Percentiles rank a stretch among this genome's conserved stretches.
Evolutionary conservation across 352 stramenopile species (phyloP).

Genomic region (Pythium chondricola): DNA sequence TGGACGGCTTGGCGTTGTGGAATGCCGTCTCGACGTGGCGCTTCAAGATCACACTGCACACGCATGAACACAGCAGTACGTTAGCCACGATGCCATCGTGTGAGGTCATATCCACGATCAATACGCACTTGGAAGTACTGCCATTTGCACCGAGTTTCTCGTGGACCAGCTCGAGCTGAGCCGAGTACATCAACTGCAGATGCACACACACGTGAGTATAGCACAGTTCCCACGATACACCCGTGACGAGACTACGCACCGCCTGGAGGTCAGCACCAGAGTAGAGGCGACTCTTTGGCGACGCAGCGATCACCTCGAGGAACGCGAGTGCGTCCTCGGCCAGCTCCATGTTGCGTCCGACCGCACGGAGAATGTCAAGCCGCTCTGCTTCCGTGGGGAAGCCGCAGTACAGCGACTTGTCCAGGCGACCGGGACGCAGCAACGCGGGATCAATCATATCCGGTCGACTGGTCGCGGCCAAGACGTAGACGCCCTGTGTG

Average conservation of each 20-base stretch:
- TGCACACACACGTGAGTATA: not conserved
- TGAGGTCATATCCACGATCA: not conserved
- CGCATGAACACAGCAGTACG: not conserved
- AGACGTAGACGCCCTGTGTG: conserved; percentile 91
- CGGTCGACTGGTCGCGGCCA: conserved; percentile 94
- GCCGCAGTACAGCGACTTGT: conserved; percentile 92
- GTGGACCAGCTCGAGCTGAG: conserved; percentile 91
- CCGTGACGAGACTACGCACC: conserved; percentile 49
- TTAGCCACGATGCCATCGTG: not conserved
- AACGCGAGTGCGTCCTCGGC: conserved; percentile 57
- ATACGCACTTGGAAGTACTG: conserved; percentile 37
- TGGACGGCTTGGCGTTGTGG: conserved; percentile 61
- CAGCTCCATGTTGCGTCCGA: conserved; percentile 76
- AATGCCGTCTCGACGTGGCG: conserved; percentile 61
- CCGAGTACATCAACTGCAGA: conserved; percentile 87
- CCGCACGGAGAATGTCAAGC: conserved; percentile 71
- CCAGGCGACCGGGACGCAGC: conserved; percentile 90
- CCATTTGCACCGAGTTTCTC: conserved; percentile 63
- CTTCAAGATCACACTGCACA: conserved; percentile 40
- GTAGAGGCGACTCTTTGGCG: conserved; percentile 77
- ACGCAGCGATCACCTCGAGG: conserved; percentile 59
- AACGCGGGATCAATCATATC: conserved; percentile 96
- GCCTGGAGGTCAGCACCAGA: conserved; percentile 92
- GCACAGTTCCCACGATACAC: not conserved
- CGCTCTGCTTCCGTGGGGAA: conserved; percentile 80